These are phyloP conservation scores for Lactarius tabidus DNA, from an alignment of 768 basidiomycete species.

Conservation along the genomic window DNA sequence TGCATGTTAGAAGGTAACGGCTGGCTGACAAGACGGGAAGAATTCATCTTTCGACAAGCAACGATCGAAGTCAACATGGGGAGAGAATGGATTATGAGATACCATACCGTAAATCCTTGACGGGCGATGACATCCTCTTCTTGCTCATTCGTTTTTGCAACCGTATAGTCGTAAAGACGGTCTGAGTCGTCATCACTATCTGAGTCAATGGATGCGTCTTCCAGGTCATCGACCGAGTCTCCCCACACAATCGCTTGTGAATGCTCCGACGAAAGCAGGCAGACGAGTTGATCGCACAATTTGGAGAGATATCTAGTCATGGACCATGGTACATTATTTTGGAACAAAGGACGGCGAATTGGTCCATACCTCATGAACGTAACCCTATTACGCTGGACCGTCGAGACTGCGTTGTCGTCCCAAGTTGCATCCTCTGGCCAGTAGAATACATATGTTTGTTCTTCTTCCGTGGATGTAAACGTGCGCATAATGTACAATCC, in stretches of 20 bases:
- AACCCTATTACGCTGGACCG: slow-evolving; percentile 49
- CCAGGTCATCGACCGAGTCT: slow-evolving; percentile 29
- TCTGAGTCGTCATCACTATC: slow-evolving; percentile 43
- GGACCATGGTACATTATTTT: neutral
- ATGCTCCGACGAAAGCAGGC: slow-evolving; percentile 49
- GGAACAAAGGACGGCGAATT: neutral
- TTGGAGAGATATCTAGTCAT: slow-evolving; percentile 17
- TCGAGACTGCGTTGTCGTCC: slow-evolving; percentile 45
- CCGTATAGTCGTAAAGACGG: slow-evolving; percentile 51
- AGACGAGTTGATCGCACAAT: slow-evolving; percentile 50
- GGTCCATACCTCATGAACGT: slow-evolving; percentile 56
- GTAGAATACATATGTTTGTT: slow-evolving; percentile 46
- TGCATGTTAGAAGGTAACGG: neutral
- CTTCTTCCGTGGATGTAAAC: slow-evolving; percentile 23
- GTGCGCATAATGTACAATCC: slow-evolving; percentile 46
- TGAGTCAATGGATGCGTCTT: slow-evolving; percentile 31
- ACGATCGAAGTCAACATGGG: neutral
- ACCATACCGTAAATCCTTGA: slow-evolving; percentile 46
- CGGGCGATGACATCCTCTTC: slow-evolving; percentile 45
- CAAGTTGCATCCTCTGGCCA: slow-evolving; percentile 63
- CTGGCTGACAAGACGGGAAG: neutral
- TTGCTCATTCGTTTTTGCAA: slow-evolving; percentile 54
- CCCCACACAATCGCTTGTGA: slow-evolving; percentile 44
- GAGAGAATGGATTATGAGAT: neutral
- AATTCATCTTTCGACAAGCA: slow-evolving; percentile 5